Base-by-base conservation (phyloP, 306 rosid species). In the Dicorynia guianensis region DNA sequence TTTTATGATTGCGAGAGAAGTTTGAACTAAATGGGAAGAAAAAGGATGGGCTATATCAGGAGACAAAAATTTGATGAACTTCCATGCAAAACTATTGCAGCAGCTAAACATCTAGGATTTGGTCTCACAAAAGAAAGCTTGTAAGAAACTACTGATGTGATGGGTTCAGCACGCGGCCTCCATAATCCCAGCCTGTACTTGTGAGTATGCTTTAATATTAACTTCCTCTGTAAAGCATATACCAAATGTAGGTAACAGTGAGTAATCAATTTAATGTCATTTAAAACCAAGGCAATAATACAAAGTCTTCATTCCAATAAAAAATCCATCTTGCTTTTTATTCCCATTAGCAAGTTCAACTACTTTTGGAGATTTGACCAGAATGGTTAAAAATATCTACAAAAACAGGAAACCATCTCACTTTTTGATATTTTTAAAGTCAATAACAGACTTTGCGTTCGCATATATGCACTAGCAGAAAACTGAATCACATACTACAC, bases 171-270 rank as follows among this genome's bases (percentile, higher is more conserved):
- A 11, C 59, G 80, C 60, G 89, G 89, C 78, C 84, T 87, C 87
- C 87, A 87, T 1, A 85, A 82, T 78, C 91, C 89, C 44, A 85
- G 74, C 83, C 84, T 67, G 64, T 85, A 87, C 80, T 83, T 80
- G 75, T 80, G 89, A 34, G 80, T 53, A 63, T 85, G 68, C 65
- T 75, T 80, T 77, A 87, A 63, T 65, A 87, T 87, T 74, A 87
- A 78, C 85, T 87, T 87, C 84, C 91, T 87, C 87, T 84, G 85
- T 69, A 73, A 76, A 40, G 36, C 55, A 69, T 30, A 76, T 34
- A 52, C 53, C n/a, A 49, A 6, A 67, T 49, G 40, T 59, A 17
- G 58, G 55, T 56, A n/a, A 57, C 39, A 60, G 17, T 15, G 70
- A 64, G 38, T 17, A 52, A 81, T 48, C 53, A 63, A 6, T 14